These are phyloP conservation scores for Aspergillus ostianus DNA, from an alignment of 495 filamentous ascomycete genomes.

Conservation along the genomic window DNA sequence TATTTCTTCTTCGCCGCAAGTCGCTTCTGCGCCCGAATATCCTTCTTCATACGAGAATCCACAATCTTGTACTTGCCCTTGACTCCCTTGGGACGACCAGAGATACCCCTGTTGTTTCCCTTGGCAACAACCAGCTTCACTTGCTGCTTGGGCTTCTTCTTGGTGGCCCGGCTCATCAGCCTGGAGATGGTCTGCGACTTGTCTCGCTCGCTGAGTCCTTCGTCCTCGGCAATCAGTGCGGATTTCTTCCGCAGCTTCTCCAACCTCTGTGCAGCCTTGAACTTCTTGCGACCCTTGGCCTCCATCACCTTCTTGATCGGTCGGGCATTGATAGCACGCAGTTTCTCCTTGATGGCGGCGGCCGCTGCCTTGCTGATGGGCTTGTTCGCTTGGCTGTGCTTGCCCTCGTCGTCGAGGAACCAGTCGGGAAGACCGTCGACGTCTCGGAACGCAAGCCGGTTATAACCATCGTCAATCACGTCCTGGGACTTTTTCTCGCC, in stretches of 20 bases:
- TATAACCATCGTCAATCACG: constrained; percentile 87
- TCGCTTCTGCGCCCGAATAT: constrained; percentile 88
- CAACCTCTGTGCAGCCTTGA: constrained; percentile 83
- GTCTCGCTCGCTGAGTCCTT: constrained; percentile 89
- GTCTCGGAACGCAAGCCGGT: constrained; percentile 88
- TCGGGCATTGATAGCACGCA: constrained; percentile 88
- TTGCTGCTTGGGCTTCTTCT: constrained; percentile 80
- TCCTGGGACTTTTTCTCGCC: constrained; percentile 77
- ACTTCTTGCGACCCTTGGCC: constrained; percentile 93
- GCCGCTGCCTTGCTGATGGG: constrained; percentile 90
- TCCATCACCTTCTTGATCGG: constrained; percentile 99
- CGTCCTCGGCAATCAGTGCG: constrained; percentile 79
- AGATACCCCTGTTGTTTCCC: constrained; percentile 80
- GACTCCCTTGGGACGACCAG: constrained; percentile 75
- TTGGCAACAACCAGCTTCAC: constrained; percentile 88
- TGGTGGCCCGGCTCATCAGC: constrained; percentile 74
- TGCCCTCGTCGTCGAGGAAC: constrained; percentile 91
- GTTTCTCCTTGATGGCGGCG: constrained; percentile 91
- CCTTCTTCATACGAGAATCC: constrained; percentile 96
- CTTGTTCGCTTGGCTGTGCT: constrained; percentile 78
- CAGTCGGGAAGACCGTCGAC: constrained; percentile 92
- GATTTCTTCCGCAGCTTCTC: constrained; percentile 97
- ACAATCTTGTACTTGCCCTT: constrained; percentile 99
- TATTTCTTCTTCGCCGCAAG: constrained; percentile 61
- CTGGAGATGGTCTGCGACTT: constrained; percentile 83